phyloP scores from a whole-genome alignment of 148 eudicot species.

The Rhododendron kiyosumense region DNA sequence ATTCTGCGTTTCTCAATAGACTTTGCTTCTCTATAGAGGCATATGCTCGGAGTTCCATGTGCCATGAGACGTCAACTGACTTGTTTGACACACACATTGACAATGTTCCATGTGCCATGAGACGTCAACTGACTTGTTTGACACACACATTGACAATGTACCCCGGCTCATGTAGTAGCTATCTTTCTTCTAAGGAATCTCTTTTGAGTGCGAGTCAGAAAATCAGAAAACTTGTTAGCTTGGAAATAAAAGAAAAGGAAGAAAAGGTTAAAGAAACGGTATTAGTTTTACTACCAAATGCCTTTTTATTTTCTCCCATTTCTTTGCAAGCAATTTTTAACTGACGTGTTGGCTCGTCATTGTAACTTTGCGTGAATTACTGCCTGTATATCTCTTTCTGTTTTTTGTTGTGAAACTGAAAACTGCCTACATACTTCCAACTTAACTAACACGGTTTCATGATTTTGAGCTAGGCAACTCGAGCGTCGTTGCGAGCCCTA shows the following conservation, averaged over 20 bases:
- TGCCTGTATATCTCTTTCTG: neutral
- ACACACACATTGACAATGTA: neutral
- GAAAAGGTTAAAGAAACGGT: neutral
- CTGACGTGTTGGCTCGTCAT: neutral
- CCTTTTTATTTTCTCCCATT: neutral
- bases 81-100: neutral
- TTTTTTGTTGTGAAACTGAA: neutral
- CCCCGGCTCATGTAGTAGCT: neutral
- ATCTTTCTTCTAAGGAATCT: neutral
- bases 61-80: neutral
- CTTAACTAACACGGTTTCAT: neutral
- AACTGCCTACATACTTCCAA: neutral
- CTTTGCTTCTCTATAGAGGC: neutral
- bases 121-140: neutral
- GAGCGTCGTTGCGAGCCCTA: neutral
- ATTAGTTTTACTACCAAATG: neutral
- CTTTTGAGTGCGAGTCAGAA: neutral
- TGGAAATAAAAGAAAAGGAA: no score
- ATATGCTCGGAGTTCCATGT: neutral
- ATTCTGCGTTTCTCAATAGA: neutral
- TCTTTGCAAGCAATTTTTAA: neutral
- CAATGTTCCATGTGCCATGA: neutral
- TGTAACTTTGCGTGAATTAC: neutral
- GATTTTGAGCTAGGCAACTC: neutral
- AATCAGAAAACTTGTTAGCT: constrained; percentile 1